Evolutionary conservation across 495 filamentous ascomycete genomes (phyloP).

Genomic region (Platismatia glauca): DNA sequence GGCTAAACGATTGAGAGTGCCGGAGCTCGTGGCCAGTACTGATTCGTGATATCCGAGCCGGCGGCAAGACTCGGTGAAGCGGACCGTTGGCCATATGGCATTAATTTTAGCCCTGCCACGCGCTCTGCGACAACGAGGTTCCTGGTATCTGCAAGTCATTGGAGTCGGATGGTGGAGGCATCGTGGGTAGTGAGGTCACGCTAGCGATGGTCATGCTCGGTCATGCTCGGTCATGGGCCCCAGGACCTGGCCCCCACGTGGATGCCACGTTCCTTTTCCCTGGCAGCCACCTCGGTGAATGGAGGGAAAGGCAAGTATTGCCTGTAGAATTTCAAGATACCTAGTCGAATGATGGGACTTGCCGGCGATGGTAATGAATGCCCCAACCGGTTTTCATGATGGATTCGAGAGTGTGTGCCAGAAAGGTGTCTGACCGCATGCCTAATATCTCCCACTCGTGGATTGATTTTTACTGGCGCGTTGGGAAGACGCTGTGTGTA

Average conservation of each 20-base stretch:
- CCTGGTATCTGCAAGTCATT: not conserved
- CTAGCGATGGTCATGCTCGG: not conserved
- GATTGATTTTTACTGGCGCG: not conserved
- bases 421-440: not conserved
- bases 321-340: not conserved
- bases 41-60: not conserved
- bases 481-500: not conserved
- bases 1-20: not conserved
- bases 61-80: not conserved
- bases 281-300: not conserved
- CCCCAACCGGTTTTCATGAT: not conserved
- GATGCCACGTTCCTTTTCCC: not conserved
- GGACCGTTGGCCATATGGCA: conserved; percentile 3
- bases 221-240: not conserved
- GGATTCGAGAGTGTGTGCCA: not conserved
- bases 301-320: not conserved
- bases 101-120: not conserved
- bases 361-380: not conserved
- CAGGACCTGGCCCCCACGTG: not conserved
- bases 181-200: not conserved
- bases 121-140: not conserved
- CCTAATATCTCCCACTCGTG: not conserved
- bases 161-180: not conserved
- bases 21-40: not conserved
- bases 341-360: not conserved